phyloP scores from a whole-genome alignment of 2,329 filamentous ascomycete species.

The Fusarium siculi region DNA sequence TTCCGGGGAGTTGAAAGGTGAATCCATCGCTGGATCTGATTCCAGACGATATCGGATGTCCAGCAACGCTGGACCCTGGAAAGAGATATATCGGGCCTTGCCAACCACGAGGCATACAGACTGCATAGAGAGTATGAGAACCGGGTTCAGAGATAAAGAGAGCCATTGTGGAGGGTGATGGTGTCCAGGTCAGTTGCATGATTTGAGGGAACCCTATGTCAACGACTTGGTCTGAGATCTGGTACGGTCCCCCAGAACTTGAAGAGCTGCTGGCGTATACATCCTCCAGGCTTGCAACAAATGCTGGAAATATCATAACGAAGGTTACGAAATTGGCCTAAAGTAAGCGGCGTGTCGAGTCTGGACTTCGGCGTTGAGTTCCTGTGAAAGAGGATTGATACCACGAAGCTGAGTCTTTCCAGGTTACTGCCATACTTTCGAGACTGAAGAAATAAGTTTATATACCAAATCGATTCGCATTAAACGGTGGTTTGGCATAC shows the following conservation, averaged over 20 bases:
- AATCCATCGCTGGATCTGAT: neutral
- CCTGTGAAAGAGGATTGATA: neutral
- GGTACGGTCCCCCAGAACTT: neutral
- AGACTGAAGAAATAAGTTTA: neutral
- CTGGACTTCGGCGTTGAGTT: too few species aligned
- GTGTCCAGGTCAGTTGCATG: slow-evolving; percentile 26
- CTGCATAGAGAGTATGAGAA: slow-evolving; percentile 5
- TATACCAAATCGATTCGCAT: neutral
- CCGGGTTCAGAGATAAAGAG: slow-evolving; percentile 12
- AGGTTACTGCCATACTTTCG: accelerated
- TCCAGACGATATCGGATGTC: slow-evolving; percentile 10
- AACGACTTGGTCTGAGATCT: slow-evolving; percentile 20
- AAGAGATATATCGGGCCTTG: slow-evolving; percentile 13
- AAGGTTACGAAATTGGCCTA: neutral
- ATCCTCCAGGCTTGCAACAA: slow-evolving; percentile 11
- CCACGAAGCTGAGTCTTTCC: neutral
- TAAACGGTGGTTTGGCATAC: accelerated
- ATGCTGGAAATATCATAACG: slow-evolving; percentile 25
- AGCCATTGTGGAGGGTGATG: slow-evolving; percentile 17
- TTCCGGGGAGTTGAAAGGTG: slow-evolving; percentile 19
- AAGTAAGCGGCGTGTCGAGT: too few species aligned
- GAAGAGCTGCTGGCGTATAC: neutral
- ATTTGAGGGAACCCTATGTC: slow-evolving; percentile 26
- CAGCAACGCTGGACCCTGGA: neutral
- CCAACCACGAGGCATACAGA: slow-evolving; percentile 21